phyloP scores from a whole-genome alignment of 352 stramenopile species.

The Phytophthora hibernalis region DNA sequence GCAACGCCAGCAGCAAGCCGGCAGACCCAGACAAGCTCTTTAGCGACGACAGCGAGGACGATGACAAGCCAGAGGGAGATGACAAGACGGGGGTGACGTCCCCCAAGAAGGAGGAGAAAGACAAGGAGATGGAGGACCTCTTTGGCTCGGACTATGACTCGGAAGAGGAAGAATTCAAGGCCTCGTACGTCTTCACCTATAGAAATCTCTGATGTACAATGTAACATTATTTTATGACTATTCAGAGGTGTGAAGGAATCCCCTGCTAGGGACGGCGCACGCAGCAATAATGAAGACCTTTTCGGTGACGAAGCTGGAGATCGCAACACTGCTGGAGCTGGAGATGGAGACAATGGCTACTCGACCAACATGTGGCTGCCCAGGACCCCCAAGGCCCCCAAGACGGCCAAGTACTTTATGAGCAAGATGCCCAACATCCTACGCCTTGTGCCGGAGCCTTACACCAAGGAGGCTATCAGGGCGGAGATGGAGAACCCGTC shows the following conservation, averaged over 20 bases:
- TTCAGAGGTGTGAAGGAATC: slow-evolving; percentile 85
- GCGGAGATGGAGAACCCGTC: slow-evolving; percentile 87
- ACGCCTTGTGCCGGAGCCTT: slow-evolving; percentile 77
- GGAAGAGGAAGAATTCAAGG: slow-evolving; percentile 90
- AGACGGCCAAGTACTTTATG: slow-evolving; percentile 70
- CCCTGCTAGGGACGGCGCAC: slow-evolving; percentile 67
- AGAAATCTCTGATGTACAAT: slow-evolving; percentile 2
- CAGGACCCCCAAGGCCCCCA: slow-evolving; percentile 74
- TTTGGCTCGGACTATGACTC: slow-evolving; percentile 91
- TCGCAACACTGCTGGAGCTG: slow-evolving; percentile 23
- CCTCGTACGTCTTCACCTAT: slow-evolving; percentile 83
- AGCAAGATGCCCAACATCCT: slow-evolving; percentile 90
- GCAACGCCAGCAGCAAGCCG: slow-evolving; percentile 8
- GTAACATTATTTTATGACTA: slow-evolving; percentile 22
- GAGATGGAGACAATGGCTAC: slow-evolving; percentile 43
- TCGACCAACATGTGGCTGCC: slow-evolving; percentile 78
- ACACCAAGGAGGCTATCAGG: slow-evolving; percentile 76
- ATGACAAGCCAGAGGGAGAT: slow-evolving; percentile 27
- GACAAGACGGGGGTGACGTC: slow-evolving; percentile 28
- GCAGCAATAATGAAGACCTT: slow-evolving; percentile 49
- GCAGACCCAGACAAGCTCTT: slow-evolving; percentile 63
- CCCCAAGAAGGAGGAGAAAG: slow-evolving; percentile 58
- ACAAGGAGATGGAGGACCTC: slow-evolving; percentile 90
- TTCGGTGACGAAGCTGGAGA: slow-evolving; percentile 54
- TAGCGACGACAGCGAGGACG: slow-evolving; percentile 74